These are phyloP conservation scores for Monosporozyma aquatica DNA, from an alignment of 805 yeast species.

Conservation along the genomic window DNA sequence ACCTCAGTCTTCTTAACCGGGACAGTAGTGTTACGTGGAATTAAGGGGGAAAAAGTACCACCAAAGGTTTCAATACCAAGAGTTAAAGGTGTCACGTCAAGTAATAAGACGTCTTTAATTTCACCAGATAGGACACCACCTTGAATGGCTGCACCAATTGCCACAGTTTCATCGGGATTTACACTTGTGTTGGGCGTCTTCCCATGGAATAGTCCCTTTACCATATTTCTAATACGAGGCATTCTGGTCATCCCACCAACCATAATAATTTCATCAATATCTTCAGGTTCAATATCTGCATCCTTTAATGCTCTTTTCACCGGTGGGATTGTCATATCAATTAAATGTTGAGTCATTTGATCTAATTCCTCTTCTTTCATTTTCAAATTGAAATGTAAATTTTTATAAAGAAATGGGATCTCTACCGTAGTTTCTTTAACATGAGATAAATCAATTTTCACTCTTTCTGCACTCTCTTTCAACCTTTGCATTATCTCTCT, in stretches of 20 bases:
- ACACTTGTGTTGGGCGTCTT: conserved; percentile 63
- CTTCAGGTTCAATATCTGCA: conserved; percentile 56
- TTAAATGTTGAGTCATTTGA: conserved; percentile 53
- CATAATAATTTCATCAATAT: conserved; percentile 63
- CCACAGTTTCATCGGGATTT: conserved; percentile 91
- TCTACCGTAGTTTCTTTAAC: conserved; percentile 51
- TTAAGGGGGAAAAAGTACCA: conserved; percentile 71
- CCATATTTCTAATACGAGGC: conserved; percentile 67
- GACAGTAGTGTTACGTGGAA: conserved; percentile 68
- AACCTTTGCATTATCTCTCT: conserved; percentile 61
- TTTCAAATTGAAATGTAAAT: conserved; percentile 49
- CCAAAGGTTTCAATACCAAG: conserved; percentile 81
- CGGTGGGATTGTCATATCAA: conserved; percentile 60
- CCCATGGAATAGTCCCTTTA: conserved; percentile 43
- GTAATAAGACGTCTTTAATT: conserved; percentile 62
- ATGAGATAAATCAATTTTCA: conserved; percentile 67
- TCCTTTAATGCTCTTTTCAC: conserved; percentile 68
- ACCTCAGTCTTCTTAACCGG: conserved; percentile 68
- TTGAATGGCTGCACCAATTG: conserved; percentile 84
- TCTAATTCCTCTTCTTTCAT: conserved; percentile 64
- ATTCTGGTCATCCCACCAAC: conserved; percentile 90
- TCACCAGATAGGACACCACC: conserved; percentile 82
- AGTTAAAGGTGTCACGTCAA: conserved; percentile 79
- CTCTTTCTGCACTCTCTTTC: conserved; percentile 70
- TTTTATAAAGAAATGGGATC: conserved; percentile 58